A percentile compares a stretch with the other conserved stretches of the same genome.
Evolutionary conservation across 2,329 filamentous ascomycete genomes (phyloP).

Genomic region (Hymenoscyphus repandus): DNA sequence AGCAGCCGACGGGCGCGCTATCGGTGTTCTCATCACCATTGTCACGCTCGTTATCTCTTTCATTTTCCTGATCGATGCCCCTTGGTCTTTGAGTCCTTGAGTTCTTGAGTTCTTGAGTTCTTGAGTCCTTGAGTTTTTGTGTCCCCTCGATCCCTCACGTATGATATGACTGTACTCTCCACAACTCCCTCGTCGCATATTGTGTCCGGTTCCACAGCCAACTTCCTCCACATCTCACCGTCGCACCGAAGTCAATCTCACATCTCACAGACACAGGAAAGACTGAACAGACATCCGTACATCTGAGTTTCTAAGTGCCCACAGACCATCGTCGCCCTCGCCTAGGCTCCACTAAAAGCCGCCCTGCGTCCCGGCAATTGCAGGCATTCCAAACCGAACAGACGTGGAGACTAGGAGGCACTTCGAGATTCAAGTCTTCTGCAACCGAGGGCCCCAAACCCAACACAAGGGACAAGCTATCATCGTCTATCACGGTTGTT

Average conservation of each 20-base stretch:
- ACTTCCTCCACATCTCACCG: neutral
- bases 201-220: neutral
- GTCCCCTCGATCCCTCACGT: no score
- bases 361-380: conserved; percentile 1
- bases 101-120: neutral
- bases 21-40: neutral
- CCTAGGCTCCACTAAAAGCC: neutral
- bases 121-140: neutral
- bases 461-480: no score
- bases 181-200: no score
- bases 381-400: conserved; percentile 5
- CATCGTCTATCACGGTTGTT: no score
- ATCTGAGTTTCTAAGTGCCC: neutral
- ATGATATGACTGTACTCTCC: no score
- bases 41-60: neutral
- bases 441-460: no score
- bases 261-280: no score
- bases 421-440: no score
- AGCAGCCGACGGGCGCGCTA: neutral
- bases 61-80: neutral
- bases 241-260: neutral
- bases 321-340: neutral
- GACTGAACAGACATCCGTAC: no score
- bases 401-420: neutral
- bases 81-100: neutral